Evolutionary conservation across 73 alveolate species (phyloP), one percentile per base, ranked within the genome.

Genomic region (Paramecium bursaria): DNA sequence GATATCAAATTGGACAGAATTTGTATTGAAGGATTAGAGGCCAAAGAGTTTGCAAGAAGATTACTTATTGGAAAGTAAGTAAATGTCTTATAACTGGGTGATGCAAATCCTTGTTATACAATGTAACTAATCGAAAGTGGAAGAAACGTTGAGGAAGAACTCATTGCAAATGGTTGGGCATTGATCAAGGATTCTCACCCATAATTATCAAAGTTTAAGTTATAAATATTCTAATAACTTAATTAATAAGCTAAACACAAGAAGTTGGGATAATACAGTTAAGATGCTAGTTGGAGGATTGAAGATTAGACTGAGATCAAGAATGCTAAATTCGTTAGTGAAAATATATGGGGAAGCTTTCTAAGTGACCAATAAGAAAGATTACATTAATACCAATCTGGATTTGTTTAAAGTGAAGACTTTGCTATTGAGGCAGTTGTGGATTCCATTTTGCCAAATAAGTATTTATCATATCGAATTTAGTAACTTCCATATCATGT

Each of bases 161-260:
- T 67, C 9, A 67, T 67, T 6, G 42, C 31, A 0, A 67, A 67
- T 67, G 82, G 82, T 39, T 67, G 82, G 82, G 82, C 82, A 67
- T 39, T 47, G 22, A 46, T 47, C 9, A 67, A 67, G 13, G 82
- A 67, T 13, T 39, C 22, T 7, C 82, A 67, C 21, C 82, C 82
- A 11, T 19, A 67, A 10, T 27, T 67, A 33, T 67, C 82, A 42
- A 67, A 67, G n/a, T 67, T 39, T 42, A 67, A 67, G 5, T 42
- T 67, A 11, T 3, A 67, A 9, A 33, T 39, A 67, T 67, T 67
- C 27, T 39, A 67, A 42, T 19, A 67, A 67, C 10, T 67, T 17
- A 67, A 67, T 67, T n/a, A 31, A 13, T 14, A 5, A 39, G 82
- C 82, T 15, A 67, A 67, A 67, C 50, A 67, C 23, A 67, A 35